Conservation (phyloP, 2,329 filamentous ascomycete genomes). For the Pseudocercospora cruenta region DNA sequence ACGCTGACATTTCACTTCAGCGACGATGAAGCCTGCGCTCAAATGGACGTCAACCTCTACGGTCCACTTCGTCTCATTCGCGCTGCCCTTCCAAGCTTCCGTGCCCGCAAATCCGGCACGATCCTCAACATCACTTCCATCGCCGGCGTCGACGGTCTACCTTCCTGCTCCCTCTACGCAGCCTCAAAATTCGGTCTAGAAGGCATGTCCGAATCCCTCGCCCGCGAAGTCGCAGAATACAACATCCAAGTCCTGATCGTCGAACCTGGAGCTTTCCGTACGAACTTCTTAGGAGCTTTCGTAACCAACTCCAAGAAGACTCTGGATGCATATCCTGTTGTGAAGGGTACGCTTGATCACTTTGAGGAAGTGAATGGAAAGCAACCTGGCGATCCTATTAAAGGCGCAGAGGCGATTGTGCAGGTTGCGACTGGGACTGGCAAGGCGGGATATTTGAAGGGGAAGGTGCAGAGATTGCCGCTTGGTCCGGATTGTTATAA, state of each 20-base stretch:
- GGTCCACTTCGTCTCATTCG: conserved; percentile 27
- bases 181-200: conserved; percentile 47
- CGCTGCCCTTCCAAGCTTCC: conserved; percentile 26
- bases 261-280: conserved; percentile 50
- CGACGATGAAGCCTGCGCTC: conserved; percentile 24
- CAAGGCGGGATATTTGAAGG: conserved; percentile 34
- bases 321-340: conserved; percentile 5
- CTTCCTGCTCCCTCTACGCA: conserved; percentile 26
- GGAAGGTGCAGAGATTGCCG: conserved; percentile 40
- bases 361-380: conserved; percentile 28
- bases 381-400: conserved; percentile 42
- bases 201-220: conserved; percentile 44
- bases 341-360: conserved; percentile 5
- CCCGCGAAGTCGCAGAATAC: conserved; percentile 43
- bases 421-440: conserved; percentile 43
- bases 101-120: conserved; percentile 20
- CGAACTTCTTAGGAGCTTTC: conserved; percentile 42
- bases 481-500: conserved; percentile 44
- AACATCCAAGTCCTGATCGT: conserved; percentile 46
- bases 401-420: conserved; percentile 44
- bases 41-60: conserved; percentile 32
- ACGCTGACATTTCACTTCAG: background rate
- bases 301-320: conserved; percentile 21
- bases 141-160: conserved; percentile 26
- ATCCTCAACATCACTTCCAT: conserved; percentile 32